A percentile compares a stretch with the other conserved stretches of the same genome.
phyloP scores from a whole-genome alignment of 139 green algal species.

The Yamagishiella unicocca region DNA sequence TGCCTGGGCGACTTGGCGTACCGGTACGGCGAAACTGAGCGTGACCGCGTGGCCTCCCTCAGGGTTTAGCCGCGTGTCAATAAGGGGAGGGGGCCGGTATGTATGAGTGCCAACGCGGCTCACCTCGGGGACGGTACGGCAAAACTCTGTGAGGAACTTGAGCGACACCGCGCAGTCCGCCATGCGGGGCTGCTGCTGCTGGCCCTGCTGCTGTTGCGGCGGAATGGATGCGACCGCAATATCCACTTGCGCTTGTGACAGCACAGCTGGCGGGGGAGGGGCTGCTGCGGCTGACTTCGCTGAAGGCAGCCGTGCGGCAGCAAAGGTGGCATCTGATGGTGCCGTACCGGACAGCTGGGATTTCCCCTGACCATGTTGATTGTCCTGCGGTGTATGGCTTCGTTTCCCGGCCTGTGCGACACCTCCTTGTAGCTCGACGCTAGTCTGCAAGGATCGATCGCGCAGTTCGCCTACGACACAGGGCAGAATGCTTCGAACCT shows the following conservation, averaged over 20 bases:
- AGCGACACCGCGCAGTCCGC: slow-evolving; percentile 37
- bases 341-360: background rate
- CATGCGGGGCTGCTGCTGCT: slow-evolving; percentile 13
- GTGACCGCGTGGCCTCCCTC: no score
- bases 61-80: no score
- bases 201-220: background rate
- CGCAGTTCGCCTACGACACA: background rate
- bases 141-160: slow-evolving; percentile 32
- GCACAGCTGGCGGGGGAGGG: background rate
- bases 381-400: background rate
- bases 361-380: background rate
- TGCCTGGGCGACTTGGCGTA: no score
- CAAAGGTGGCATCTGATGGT: background rate
- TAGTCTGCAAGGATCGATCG: background rate
- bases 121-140: slow-evolving; percentile 13
- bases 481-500: background rate
- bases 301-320: background rate
- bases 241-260: background rate
- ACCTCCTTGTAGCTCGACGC: background rate
- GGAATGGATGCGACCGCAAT: background rate
- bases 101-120: no score
- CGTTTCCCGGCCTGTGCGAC: background rate
- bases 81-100: no score
- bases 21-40: no score
- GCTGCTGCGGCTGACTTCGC: background rate